phyloP scores from a whole-genome alignment of 345 rosid species.

The Eucalyptus cloeziana region DNA sequence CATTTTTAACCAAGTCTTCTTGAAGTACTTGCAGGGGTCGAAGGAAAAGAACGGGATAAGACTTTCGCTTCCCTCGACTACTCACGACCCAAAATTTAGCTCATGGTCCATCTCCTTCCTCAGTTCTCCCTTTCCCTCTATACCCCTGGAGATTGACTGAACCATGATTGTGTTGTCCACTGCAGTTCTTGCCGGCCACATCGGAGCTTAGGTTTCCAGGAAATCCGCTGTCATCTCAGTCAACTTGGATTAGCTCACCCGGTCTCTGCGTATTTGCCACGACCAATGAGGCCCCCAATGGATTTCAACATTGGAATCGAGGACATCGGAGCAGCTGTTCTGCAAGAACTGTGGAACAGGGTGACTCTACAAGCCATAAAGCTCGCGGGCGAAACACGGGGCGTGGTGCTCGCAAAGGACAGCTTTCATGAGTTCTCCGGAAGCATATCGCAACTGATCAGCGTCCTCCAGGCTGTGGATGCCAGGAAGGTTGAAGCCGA shows the following conservation, averaged over 20 bases:
- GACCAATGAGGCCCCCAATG: not conserved
- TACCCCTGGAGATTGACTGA: not conserved
- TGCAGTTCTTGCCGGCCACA: not conserved
- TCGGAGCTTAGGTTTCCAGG: not conserved
- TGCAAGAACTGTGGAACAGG: conserved; percentile 29
- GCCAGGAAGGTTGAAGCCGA: conserved; percentile 14
- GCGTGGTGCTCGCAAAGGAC: conserved; percentile 16
- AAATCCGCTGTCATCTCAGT: not conserved
- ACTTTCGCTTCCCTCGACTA: not conserved
- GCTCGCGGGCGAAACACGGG: conserved; percentile 19
- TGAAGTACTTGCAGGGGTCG: not conserved
- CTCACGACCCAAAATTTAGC: not conserved
- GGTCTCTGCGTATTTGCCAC: not conserved
- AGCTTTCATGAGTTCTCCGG: conserved; percentile 20
- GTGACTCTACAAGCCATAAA: conserved; percentile 14
- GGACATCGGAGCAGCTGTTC: conserved; percentile 12
- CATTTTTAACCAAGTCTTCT: not conserved
- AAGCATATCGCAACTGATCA: conserved; percentile 9
- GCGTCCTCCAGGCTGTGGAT: conserved; percentile 14
- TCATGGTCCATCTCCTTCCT: not conserved
- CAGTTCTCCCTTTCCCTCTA: not conserved
- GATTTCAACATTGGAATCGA: conserved; percentile 6
- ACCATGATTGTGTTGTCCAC: not conserved
- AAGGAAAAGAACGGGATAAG: not conserved
- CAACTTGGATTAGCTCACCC: not conserved